Base-by-base conservation (phyloP, 2,329 filamentous ascomycete species). In the Sporothrix mexicana region DNA sequence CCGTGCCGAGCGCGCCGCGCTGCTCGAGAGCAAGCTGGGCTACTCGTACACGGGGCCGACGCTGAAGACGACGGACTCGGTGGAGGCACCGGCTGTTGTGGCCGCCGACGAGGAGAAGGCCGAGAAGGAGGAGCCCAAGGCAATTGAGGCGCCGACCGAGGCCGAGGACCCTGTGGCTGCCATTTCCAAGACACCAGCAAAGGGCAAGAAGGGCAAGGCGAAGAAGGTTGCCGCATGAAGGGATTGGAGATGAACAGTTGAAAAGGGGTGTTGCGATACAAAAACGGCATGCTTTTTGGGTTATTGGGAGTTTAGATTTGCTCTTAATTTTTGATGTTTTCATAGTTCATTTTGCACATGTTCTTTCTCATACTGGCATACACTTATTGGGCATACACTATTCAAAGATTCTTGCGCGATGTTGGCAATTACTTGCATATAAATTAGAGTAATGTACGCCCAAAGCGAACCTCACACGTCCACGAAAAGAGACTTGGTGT, bases 21-120 rank as follows among this genome's bases (percentile, higher is more conserved):
- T 93, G 83, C 84, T 98, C 76, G 91, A 93, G 86, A 90, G 87
- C 15, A 72, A 55, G 64, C 82, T 97, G 74, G 95, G 92, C 10
- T 98, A 99, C 81, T 91, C 96, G 74, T 95, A 94, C 78, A 88
- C 93, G 69, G 87, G 89, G 25, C 93, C 94, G 0, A 83, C 86
- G 76, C 83, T 97, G 76, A 97, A 93, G 85, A 80, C 82, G 30
- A 79, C 79, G 72, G 79, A 84, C 76, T 79, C 81, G 30, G 81
- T 84, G 36, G 82, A 84, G 76, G 80, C 78, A 8, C 73, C 71
- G 12, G 77, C 72, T 72, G 69, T 66, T 12, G 70, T 23, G 10
- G 67, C 70, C 74, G 92, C 78, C 67, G 72, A 78, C 17, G 78
- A 80, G 75, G 79, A 73, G 15, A 76, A 71, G 20, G 23, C 23